These are phyloP conservation scores for Tulasnella sp. DNA, from an alignment of 768 basidiomycete species.

Conservation along the genomic window DNA sequence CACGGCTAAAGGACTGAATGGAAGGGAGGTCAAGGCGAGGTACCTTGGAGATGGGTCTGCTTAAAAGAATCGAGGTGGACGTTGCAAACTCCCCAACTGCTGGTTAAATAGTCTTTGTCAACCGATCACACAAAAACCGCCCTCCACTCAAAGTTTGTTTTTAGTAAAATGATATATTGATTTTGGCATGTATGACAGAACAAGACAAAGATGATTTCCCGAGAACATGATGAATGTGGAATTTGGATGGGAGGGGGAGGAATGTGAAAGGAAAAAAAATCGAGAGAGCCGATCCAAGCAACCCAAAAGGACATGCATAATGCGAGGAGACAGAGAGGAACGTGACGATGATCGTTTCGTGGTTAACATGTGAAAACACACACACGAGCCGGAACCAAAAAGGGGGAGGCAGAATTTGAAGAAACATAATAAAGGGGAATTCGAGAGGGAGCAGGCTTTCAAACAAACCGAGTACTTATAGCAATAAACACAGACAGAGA, in stretches of 20 bases:
- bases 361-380: neutral
- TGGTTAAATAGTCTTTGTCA: neutral
- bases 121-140: too few relatives aligned
- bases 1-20: conserved; percentile 58
- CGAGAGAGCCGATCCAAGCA: neutral
- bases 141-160: neutral
- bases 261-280: neutral
- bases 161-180: neutral
- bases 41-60: conserved; percentile 75
- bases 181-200: neutral
- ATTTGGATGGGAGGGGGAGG: neutral
- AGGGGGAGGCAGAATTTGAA: neutral
- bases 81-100: neutral
- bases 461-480: neutral
- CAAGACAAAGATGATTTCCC: neutral
- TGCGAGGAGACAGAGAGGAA: neutral
- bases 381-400: neutral
- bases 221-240: conserved; percentile 3
- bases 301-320: neutral
- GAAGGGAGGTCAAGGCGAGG: conserved; percentile 58
- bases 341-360: neutral
- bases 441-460: too few relatives aligned
- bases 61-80: conserved; percentile 34
- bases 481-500: neutral
- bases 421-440: too few relatives aligned